phyloP scores from a whole-genome alignment of 2,329 filamentous ascomycete genomes.

The Atkinsonella hypoxylon region DNA sequence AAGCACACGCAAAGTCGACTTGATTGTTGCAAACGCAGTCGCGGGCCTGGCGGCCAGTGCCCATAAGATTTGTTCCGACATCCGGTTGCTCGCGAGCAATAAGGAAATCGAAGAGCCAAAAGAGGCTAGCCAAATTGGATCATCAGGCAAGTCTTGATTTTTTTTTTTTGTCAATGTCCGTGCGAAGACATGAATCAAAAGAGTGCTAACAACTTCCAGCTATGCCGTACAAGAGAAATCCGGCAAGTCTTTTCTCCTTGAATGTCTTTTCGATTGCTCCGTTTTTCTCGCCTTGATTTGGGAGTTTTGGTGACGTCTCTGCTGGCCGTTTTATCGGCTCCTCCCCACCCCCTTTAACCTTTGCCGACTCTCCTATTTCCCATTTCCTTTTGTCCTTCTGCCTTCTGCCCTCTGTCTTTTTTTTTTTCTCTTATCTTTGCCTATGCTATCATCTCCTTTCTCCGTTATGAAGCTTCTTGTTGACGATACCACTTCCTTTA shows the following conservation, averaged over 20 bases:
- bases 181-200: slow-evolving; percentile 26
- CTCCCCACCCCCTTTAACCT: neutral
- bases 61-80: slow-evolving; percentile 57
- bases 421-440: neutral
- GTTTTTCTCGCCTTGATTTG: neutral
- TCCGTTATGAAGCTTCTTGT: neutral
- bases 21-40: slow-evolving; percentile 70
- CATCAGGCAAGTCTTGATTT: slow-evolving; percentile 11
- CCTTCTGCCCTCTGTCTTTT: neutral
- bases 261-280: neutral
- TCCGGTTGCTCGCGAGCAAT: slow-evolving; percentile 59
- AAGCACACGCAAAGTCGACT: slow-evolving; percentile 65
- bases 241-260: slow-evolving; percentile 2
- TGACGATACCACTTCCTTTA: neutral
- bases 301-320: neutral
- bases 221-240: slow-evolving; percentile 21
- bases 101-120: slow-evolving; percentile 85
- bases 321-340: neutral
- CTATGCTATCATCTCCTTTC: neutral
- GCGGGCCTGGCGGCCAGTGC: slow-evolving; percentile 68
- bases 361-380: neutral
- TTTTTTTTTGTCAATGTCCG: neutral
- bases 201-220: slow-evolving; percentile 19
- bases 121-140: slow-evolving; percentile 67
- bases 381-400: too few relatives aligned